Base-by-base conservation (phyloP, 2,329 filamentous ascomycete species). In the Aspergillus calidoustus region DNA sequence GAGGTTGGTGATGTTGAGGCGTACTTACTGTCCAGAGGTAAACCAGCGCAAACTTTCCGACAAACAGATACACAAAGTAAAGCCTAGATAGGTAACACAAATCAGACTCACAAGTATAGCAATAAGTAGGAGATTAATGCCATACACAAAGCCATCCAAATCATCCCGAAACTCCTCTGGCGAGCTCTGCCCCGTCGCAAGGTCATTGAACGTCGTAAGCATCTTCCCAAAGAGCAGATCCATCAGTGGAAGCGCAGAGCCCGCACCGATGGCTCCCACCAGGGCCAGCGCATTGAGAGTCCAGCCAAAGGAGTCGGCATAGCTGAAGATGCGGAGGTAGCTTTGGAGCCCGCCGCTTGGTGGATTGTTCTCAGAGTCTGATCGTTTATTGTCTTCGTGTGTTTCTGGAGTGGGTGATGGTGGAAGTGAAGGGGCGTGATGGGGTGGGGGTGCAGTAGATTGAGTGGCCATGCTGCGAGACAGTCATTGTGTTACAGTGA, bases 11-110 rank as follows among this genome's bases (percentile, higher is more conserved):
- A 7, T 38, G 13, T 38, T 38, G 31, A 3, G 13, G 8, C 4
- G 8, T 9, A 15, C 34, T 13, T 15, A 41, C 34, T 41, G 34
- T 41, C 34, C 34, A 41, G 11, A 15, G 11, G 9, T 41, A 41
- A 15, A 41, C 34, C 3, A 41, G 34, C 34, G 34, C 34, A 41
- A 41, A 41, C 34, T 41, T 41, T 13, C 11, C 92, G 61, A 96
- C 87, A 47, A 86, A 92, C 51, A 97, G 84, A 74, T 96, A 96
- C 38, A 97, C 80, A 67, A 96, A 95, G 77, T 96, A 96, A 34
- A 96, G 79, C 9, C 64, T n/a, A 67, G 55, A 8, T 19, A 19
- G 67, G 38, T 11, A 62, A 55, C 17, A 72, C 64, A 9, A 71
- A 66, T 15, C 65, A 34, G 17, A 2, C 4, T 7, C 9, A 41